These are phyloP conservation scores for Botrytis aclada DNA, from an alignment of 2,329 filamentous ascomycete genomes.

Conservation along the genomic window DNA sequence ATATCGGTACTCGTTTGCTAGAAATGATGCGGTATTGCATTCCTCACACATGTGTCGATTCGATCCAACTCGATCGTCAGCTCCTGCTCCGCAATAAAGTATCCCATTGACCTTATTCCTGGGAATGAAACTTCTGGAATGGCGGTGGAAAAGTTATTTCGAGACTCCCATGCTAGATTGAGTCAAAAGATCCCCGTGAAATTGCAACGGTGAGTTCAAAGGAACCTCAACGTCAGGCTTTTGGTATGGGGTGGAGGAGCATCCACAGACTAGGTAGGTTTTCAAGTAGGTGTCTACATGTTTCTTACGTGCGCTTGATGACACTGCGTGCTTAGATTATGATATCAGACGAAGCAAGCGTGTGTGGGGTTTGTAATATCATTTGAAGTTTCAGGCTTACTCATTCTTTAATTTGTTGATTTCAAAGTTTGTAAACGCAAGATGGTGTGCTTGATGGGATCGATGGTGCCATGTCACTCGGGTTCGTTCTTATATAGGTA, in stretches of 20 bases:
- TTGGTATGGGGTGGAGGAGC: not conserved
- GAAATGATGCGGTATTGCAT: not conserved
- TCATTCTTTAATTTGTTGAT: conserved; percentile 5
- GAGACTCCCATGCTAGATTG: not conserved
- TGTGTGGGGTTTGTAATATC: not conserved
- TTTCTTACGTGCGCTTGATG: not conserved
- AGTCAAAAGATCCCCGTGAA: not conserved
- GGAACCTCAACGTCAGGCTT: not conserved
- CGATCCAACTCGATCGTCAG: not conserved
- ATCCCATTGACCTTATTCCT: not conserved
- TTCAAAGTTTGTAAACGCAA: not conserved
- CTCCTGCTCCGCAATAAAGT: not conserved
- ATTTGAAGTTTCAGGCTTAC: conserved; percentile 2
- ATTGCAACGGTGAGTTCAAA: not conserved
- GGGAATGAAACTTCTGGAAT: not conserved
- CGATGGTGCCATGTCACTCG: conserved; percentile 19
- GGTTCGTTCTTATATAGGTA: conserved; percentile 11
- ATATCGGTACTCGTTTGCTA: not conserved
- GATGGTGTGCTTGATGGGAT: conserved; percentile 18
- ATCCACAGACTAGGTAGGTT: not conserved
- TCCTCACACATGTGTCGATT: not conserved
- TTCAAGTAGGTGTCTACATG: not conserved
- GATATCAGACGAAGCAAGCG: conserved; percentile 1
- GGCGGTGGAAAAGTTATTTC: not conserved
- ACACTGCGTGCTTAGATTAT: not conserved